Evolutionary conservation across 331 rosid genomes (phyloP), one percentile per base, ranked within the genome.

Genomic region (Malus hybrid): DNA sequence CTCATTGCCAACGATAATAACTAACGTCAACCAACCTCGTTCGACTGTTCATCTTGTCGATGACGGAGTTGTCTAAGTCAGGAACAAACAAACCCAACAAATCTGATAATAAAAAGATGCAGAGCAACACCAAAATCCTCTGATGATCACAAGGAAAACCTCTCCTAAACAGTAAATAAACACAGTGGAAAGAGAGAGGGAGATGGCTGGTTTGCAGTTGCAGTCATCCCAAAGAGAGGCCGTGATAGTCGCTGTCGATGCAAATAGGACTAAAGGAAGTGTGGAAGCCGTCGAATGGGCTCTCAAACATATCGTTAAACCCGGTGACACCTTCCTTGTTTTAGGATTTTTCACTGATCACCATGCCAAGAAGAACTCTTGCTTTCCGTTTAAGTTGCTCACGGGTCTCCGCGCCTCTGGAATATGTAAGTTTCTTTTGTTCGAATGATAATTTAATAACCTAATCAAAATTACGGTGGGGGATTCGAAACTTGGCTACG

Each of bases 271-370:
- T 6, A 78, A 18, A 29, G 66, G 64, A 31, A 64, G 31, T 14
- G 9, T 76, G 75, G 72, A 65, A n/a, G 74, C 78, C 19, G 71
- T 72, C 4, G 74, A 81, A 3, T 81, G 81, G 85, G 74, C 85
- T 50, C 52, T 81, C 68, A 46, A 4, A 3, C 44, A 48, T 67
- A 19, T 60, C 7, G 75, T 76, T 69, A 75, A 42, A 34, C 71
- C 78, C 1, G 33, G 65, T 48, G 79, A 81, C 66, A 71, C 55
- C 29, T n/a, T 81, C 57, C 67, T 81, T 27, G 81, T 73, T 31
- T 71, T 81, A 59, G 85, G 72, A 27, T 44, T 76, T 71, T 6
- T 81, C 36, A 5, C 18, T 2, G 83, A 74, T 64, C 67, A 60
- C 15, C 65, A 28, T 13, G 32, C 19, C 44, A 66, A 42, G 66